Evolutionary conservation across 2,329 filamentous ascomycete species (phyloP), one percentile per base, ranked within the genome.

Genomic region (Aspergillus sp.): DNA sequence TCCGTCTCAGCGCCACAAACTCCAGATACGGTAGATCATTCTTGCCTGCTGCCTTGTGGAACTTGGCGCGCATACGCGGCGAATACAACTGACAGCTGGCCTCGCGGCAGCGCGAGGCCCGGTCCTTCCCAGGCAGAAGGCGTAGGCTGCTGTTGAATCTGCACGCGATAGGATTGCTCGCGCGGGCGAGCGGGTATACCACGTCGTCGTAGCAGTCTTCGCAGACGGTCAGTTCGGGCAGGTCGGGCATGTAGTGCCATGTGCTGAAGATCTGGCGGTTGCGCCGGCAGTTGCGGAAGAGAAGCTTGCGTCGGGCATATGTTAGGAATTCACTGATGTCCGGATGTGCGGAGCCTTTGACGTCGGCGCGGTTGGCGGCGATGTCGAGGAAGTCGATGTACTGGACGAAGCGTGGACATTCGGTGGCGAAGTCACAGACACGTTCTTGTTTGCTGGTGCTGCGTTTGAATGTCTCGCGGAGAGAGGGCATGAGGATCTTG

Each of bases 151-250:
- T 74, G 52, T 79, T 81, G 55, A 93, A 86, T 53, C 83, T 79
- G 12, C 76, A 70, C 7, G 85, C 81, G 27, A 90, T 72, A 1
- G 77, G 69, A 36, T 68, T 70, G 35, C 75, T 67, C 3, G 75
- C 71, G 29, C 75, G 71, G 1, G 83, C 68, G 43, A 81, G 72
- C 1, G 89, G 88, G 66, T 78, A 80, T n/a, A 95, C 80, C 1
- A 88, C 78, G 26, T 88, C 82, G 10, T 87, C 79, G 62, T 86
- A 95, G 65, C 90, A 97, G 65, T 91, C 87, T 53, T 86, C 81
- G 66, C 90, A 97, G 3, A 94, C 83, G 1, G 85, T 88, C 57
- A 95, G 81, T 42, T 89, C 79, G 0, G 85, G 86, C 0, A 94
- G 70, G 9, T 79, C 74, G 1, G 85, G 80, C 64, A 94, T 88